These are phyloP conservation scores for Oenanthe javanica DNA, from an alignment of 140 eudicot species.

Conservation along the genomic window DNA sequence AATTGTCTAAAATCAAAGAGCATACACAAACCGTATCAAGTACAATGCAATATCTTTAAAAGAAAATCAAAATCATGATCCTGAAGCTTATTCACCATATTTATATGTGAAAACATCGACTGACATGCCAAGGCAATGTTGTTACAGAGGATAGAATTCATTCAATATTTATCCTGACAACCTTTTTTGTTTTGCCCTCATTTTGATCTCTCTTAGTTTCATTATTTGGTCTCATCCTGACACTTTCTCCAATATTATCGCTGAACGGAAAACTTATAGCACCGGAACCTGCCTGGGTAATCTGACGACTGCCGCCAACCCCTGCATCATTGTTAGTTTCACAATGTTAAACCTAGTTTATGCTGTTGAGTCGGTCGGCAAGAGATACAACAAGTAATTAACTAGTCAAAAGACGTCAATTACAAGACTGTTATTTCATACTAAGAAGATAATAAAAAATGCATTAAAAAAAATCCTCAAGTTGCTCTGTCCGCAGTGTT, in stretches of 20 bases:
- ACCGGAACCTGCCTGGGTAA: background rate
- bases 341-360: background rate
- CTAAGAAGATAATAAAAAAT: background rate
- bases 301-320: constrained; percentile 22
- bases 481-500: background rate
- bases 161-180: constrained; percentile 57
- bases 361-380: background rate
- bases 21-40: background rate
- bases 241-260: background rate
- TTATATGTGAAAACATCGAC: background rate
- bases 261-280: constrained; percentile 22
- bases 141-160: constrained; percentile 1
- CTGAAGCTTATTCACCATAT: background rate
- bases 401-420: background rate
- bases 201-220: constrained; percentile 16
- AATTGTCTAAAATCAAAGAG: background rate
- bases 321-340: constrained; percentile 16
- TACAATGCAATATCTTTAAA: background rate
- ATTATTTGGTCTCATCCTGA: constrained; percentile 6
- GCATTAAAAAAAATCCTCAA: background rate
- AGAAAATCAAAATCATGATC: background rate
- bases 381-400: background rate
- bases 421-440: background rate
- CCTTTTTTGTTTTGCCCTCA: constrained; percentile 42
- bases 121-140: too few species aligned